Base-by-base conservation (phyloP, 2,329 filamentous ascomycete genomes). In the Colletotrichum musicola region DNA sequence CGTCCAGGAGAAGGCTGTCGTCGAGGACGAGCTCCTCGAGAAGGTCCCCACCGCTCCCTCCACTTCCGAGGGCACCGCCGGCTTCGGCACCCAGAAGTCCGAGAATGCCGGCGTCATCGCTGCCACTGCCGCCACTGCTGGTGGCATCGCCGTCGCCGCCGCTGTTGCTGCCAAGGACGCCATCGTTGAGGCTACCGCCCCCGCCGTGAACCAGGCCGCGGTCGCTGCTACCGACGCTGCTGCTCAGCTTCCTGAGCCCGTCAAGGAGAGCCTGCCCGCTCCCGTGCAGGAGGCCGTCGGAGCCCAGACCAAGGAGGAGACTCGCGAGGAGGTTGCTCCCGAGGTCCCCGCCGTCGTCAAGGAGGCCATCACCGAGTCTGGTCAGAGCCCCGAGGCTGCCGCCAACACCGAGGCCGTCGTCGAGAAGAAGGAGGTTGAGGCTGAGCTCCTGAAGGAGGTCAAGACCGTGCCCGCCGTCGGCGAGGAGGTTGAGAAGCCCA, bases 391-490 rank as follows among this genome's bases (percentile, higher is more conserved):
- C 9, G 93, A 96, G 80, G 93, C 93, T 40, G 88, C 92, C 42
- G 86, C 87, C 63, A 91, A 90, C 78, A 83, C 88, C 1, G 85
- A 85, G 63, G 92, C 90, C 18, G 92, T 96, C 6, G 81, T 87
- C 71, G 92, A 95, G 74, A 96, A 96, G 87, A 89, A 88, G 77
- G 85, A 84, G 10, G 85, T 94, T 5, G 93, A 97, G 82, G 79
- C 88, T 27, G 92, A 97, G 81, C 84, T 97, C 9, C 83, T 94
- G 55, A 85, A 88, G 72, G 88, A 92, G 78, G 85, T 90, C 70
- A 84, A 86, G 77, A 76, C 80, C 60, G 76, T 77, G 61, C 74
- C 82, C 72, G 75, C 77, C 13, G 72, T 75, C 0, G 74, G 68
- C 46, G 81, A 80, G 47, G 66, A 78, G 74, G 68, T 54, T 72